Percentiles rank a stretch among this genome's conserved stretches.
phyloP scores from a whole-genome alignment of 2,329 filamentous ascomycete species.

The Xylariales sp. region DNA sequence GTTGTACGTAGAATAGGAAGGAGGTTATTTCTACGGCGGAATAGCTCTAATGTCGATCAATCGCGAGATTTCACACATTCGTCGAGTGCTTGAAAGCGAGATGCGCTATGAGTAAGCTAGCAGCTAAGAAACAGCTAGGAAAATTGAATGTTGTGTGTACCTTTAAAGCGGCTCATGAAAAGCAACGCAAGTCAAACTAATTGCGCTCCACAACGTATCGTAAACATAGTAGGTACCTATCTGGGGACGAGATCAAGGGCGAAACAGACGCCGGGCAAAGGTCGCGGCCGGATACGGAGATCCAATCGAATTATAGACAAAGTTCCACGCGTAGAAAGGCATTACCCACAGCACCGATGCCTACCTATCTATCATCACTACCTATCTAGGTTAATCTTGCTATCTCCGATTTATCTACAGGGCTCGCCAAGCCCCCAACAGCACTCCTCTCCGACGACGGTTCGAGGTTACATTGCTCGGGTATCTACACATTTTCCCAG shows the following conservation, averaged over 20 bases:
- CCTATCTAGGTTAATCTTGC: constrained; percentile 1
- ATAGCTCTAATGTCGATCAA: constrained; percentile 10
- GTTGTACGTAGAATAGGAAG: not conserved
- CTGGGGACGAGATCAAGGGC: no score
- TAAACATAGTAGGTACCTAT: not conserved
- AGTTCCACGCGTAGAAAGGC: not conserved
- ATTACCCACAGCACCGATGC: constrained; percentile 18
- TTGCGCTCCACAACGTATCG: not conserved
- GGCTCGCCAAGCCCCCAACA: not conserved
- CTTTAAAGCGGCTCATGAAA: no score
- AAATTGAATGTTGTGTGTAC: not conserved
- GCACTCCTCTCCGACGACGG: not conserved
- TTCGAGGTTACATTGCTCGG: not conserved
- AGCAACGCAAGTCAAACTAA: not conserved
- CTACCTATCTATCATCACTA: not conserved
- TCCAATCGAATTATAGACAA: constrained; percentile 16
- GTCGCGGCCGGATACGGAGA: constrained; percentile 18
- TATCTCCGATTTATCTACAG: constrained; percentile 1
- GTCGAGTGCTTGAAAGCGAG: not conserved
- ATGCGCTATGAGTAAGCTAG: not conserved
- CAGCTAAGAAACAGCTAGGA: not conserved
- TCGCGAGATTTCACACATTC: constrained; percentile 1
- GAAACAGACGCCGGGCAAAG: not conserved
- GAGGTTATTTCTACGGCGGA: not conserved
- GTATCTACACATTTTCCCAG: not conserved